These are phyloP conservation scores for Sarocladium brachiariae DNA, from an alignment of 2,329 filamentous ascomycete species.

Conservation along the genomic window DNA sequence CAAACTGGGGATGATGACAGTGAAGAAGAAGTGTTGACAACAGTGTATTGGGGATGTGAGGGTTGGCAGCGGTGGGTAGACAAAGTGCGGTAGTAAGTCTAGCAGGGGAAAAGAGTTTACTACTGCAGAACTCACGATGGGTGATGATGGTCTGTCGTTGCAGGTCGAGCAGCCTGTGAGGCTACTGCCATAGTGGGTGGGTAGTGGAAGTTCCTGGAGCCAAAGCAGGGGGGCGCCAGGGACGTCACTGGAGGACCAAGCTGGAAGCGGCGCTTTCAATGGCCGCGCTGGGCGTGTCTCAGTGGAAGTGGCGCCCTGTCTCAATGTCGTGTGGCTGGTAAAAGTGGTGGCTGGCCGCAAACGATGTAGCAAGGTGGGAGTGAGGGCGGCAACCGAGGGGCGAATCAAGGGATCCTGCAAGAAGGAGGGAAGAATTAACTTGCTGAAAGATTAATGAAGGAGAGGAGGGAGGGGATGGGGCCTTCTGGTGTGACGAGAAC, in stretches of 20 bases:
- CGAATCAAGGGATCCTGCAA: not conserved
- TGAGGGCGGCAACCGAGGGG: not conserved
- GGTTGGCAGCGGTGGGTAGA: not conserved
- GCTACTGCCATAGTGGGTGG: slow-evolving; percentile 1
- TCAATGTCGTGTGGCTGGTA: slow-evolving; percentile 2
- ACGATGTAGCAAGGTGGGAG: not conserved
- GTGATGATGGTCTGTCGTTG: not conserved
- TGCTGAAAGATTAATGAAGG: not conserved
- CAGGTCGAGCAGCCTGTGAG: not conserved
- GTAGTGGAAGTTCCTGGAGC: not conserved
- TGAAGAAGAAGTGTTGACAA: too few species aligned
- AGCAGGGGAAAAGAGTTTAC: too few species aligned
- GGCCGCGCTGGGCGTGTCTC: slow-evolving; percentile 1
- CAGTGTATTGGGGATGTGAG: too few species aligned
- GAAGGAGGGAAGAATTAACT: not conserved
- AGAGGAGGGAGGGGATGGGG: not conserved
- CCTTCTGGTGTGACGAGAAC: too few species aligned
- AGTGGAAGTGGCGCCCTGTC: not conserved
- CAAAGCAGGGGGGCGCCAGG: too few species aligned
- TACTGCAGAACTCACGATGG: not conserved
- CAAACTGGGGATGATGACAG: not conserved
- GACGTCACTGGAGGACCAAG: slow-evolving; percentile 4
- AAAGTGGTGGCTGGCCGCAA: not conserved
- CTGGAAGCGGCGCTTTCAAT: slow-evolving; percentile 3
- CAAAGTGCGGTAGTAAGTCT: too few species aligned